phyloP scores from a whole-genome alignment of 306 rosid genomes.

The Cicer bijugum region DNA sequence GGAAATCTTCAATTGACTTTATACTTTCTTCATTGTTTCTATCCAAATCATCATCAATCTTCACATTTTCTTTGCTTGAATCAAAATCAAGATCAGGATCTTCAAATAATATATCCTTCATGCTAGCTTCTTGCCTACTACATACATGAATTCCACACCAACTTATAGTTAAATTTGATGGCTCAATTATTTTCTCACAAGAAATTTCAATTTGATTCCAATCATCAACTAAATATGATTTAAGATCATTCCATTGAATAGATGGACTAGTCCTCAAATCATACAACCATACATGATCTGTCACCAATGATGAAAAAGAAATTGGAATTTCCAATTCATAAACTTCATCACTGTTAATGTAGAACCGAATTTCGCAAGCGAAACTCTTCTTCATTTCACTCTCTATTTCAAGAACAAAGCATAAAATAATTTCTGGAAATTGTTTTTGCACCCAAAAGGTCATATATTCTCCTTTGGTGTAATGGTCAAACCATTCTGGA shows the following conservation, averaged over 20 bases:
- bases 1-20: neutral
- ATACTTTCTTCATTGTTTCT: neutral
- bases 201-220: conserved; percentile 35
- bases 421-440: conserved; percentile 25
- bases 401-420: conserved; percentile 5
- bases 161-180: conserved; percentile 16
- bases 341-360: conserved; percentile 19
- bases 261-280: conserved; percentile 28
- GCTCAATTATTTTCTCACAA: neutral
- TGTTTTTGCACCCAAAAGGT: neutral
- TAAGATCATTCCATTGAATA: neutral
- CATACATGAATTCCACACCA: conserved; percentile 25
- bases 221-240: conserved; percentile 1
- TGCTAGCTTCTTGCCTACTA: conserved; percentile 19
- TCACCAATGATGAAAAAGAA: neutral
- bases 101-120: conserved; percentile 9
- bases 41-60: neutral
- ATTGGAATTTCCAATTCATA: conserved; percentile 24
- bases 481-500: conserved; percentile 27
- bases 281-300: conserved; percentile 16
- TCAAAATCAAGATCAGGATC: conserved; percentile 22
- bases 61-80: conserved; percentile 1
- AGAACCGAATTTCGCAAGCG: conserved; percentile 12
- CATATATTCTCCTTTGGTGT: neutral
- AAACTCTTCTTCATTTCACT: conserved; percentile 33